Conservation (phyloP, 805 yeast genomes). For the Hanseniaspora hatyaiensis region DNA sequence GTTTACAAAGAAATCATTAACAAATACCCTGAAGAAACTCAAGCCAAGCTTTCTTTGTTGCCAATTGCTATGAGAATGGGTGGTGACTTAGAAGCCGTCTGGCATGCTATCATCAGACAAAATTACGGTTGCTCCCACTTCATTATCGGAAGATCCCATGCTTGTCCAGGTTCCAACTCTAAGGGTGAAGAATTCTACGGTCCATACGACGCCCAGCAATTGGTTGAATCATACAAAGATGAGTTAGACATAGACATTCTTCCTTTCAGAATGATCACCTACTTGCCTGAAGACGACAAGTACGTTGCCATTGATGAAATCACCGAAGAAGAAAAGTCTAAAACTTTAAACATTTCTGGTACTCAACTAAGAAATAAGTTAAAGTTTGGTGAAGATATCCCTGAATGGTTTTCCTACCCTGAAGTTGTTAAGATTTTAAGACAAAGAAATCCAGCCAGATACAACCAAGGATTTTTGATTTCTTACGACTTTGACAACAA, state of each 20-base stretch:
- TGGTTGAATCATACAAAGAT: conserved; percentile 60
- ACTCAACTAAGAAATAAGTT: conserved; percentile 84
- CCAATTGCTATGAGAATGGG: conserved; percentile 99
- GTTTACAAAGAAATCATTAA: conserved; percentile 86
- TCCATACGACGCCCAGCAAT: conserved; percentile 89
- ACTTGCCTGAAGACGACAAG: conserved; percentile 87
- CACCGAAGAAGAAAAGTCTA: conserved; percentile 46
- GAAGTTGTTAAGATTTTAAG: conserved; percentile 87
- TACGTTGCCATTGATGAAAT: conserved; percentile 92
- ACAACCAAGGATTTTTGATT: conserved; percentile 75
- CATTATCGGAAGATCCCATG: conserved; percentile 96
- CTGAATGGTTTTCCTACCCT: conserved; percentile 95
- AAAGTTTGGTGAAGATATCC: conserved; percentile 76
- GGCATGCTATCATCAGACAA: conserved; percentile 96
- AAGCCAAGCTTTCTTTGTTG: conserved; percentile 68
- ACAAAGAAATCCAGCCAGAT: conserved; percentile 87
- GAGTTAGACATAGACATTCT: conserved; percentile 85
- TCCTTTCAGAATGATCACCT: conserved; percentile 94
- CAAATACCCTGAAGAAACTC: conserved; percentile 83
- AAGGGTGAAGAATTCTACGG: conserved; percentile 91
- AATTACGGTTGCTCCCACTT: conserved; percentile 95
- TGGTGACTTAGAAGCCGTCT: conserved; percentile 94
- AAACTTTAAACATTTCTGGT: conserved; percentile 85
- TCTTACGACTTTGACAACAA: conserved; percentile 34
- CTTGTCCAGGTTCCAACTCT: conserved; percentile 87